Conservation (phyloP, 371 early-diverging fungal genomes). For the Haplosporangium sp. region DNA sequence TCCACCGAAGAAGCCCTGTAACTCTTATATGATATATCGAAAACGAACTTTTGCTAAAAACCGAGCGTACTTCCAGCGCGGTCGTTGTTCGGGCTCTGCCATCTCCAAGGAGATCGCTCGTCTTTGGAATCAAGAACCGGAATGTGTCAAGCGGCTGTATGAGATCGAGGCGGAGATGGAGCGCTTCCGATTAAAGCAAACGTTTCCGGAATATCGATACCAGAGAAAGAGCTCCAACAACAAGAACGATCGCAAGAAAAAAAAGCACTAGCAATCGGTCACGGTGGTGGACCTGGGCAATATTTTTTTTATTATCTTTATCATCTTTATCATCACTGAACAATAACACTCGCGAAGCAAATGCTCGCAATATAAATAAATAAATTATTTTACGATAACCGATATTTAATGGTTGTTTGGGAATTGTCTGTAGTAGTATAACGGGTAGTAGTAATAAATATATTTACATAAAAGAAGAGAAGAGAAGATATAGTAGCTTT, state of each 20-base stretch:
- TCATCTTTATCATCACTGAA: no score
- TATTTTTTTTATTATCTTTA: neutral
- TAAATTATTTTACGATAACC: no score
- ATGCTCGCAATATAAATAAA: no score
- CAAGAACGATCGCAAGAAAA: neutral
- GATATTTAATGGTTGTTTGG: no score
- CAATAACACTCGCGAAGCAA: no score
- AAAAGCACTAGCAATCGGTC: neutral
- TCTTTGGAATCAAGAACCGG: neutral
- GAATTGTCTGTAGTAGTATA: no score
- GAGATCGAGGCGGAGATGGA: conserved; percentile 4
- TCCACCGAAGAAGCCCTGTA: neutral
- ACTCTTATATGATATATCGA: conserved; percentile 2
- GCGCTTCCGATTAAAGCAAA: neutral
- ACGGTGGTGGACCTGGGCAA: neutral
- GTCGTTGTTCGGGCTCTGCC: neutral
- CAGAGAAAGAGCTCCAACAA: neutral
- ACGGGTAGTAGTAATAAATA: no score
- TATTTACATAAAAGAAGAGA: no score
- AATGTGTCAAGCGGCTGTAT: neutral
- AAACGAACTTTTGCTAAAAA: neutral
- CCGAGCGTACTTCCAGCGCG: neutral
- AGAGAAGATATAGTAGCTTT: no score
- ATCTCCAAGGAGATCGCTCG: neutral
- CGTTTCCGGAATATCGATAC: neutral